Conservation (phyloP, 2,329 filamentous ascomycete species). For the Scedosporium apiospermum region DNA sequence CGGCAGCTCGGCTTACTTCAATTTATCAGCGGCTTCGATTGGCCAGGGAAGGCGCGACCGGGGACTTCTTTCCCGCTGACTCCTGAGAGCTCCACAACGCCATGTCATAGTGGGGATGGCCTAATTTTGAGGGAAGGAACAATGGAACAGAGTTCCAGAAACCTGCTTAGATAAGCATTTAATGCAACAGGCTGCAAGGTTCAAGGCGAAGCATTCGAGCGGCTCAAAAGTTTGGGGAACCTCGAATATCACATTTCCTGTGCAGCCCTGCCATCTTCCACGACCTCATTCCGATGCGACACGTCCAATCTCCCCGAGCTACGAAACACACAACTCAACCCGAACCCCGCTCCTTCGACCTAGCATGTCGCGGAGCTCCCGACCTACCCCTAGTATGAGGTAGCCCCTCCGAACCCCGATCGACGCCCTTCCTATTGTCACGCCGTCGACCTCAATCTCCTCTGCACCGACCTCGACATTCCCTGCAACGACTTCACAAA, state of each 20-base stretch:
- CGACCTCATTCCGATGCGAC: neutral
- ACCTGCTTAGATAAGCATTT: too few relatives aligned
- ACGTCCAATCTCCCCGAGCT: neutral
- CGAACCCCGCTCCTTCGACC: neutral
- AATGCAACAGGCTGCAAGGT: too few relatives aligned
- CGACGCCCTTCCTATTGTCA: too few relatives aligned
- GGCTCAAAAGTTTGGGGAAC: neutral
- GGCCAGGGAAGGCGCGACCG: neutral
- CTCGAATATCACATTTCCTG: neutral
- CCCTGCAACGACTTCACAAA: constrained; percentile 12
- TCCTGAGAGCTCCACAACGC: neutral
- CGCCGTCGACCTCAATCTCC: neutral
- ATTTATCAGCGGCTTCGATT: neutral
- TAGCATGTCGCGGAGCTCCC: neutral
- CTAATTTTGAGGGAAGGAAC: neutral
- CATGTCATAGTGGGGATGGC: neutral
- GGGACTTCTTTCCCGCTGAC: neutral
- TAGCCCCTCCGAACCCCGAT: neutral
- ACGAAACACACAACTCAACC: neutral
- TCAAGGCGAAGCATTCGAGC: neutral
- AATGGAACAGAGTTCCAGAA: neutral
- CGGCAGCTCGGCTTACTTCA: neutral
- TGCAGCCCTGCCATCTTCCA: neutral
- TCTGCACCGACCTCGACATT: neutral
- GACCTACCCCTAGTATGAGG: neutral